Evolutionary conservation across 192 early-diverging fungal species (phyloP).

Genomic region (Diversispora epigaea): DNA sequence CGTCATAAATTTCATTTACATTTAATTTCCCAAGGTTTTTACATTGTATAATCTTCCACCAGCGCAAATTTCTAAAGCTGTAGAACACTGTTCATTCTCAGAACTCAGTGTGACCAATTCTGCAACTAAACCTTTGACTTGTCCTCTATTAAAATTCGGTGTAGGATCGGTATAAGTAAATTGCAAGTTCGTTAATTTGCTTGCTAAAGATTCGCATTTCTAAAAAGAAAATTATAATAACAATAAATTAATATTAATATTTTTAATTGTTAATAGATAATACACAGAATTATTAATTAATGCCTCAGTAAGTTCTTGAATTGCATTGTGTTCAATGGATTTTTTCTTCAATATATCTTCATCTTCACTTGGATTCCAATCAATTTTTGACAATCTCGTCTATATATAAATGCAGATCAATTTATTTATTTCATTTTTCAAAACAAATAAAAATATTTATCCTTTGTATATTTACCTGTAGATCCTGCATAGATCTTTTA

Average conservation of each 20-base stretch:
- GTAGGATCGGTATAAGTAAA: slow-evolving; percentile 84
- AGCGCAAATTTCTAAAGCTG: slow-evolving; percentile 94
- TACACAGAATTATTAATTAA: neutral
- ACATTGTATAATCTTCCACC: slow-evolving; percentile 92
- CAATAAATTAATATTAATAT: neutral
- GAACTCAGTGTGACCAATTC: slow-evolving; percentile 79
- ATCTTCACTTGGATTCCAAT: slow-evolving; percentile 50
- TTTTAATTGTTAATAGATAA: neutral
- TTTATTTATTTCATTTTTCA: neutral
- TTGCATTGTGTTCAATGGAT: slow-evolving; percentile 30
- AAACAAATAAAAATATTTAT: slow-evolving; percentile 29
- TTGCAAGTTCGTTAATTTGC: slow-evolving; percentile 61
- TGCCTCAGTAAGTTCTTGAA: slow-evolving; percentile 47
- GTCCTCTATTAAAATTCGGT: slow-evolving; percentile 82
- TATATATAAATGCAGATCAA: neutral
- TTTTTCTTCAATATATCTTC: slow-evolving; percentile 37
- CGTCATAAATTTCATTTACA: too few species aligned
- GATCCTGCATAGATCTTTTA: slow-evolving; percentile 34
- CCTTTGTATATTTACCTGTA: slow-evolving; percentile 32
- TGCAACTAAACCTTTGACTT: slow-evolving; percentile 93
- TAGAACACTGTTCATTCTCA: slow-evolving; percentile 61
- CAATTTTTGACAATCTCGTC: slow-evolving; percentile 27
- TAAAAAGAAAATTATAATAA: slow-evolving; percentile 38
- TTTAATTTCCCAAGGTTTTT: neutral
- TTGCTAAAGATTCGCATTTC: slow-evolving; percentile 51